Evolutionary conservation across 352 stramenopile genomes (phyloP).

Genomic region (Phytophthora tubulina): DNA sequence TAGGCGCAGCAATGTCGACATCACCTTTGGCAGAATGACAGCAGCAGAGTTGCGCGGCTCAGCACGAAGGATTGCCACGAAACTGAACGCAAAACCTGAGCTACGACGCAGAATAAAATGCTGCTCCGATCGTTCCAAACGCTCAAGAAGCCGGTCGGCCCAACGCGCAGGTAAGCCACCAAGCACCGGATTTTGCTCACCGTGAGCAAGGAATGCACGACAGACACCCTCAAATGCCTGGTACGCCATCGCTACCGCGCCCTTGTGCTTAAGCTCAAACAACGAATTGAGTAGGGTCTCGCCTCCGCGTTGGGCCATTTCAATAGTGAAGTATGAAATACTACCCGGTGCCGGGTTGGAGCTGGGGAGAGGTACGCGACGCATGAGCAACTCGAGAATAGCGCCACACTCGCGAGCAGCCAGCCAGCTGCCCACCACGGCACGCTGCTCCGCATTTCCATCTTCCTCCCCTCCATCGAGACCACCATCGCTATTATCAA

Average conservation of each 20-base stretch:
- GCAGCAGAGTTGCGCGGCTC: constrained; percentile 86
- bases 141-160: constrained; percentile 79
- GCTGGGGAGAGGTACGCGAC: constrained; percentile 57
- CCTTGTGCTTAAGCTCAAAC: constrained; percentile 91
- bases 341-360: constrained; percentile 22
- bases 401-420: constrained; percentile 83
- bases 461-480: constrained; percentile 53
- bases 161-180: constrained; percentile 70
- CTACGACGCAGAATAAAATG: constrained; percentile 90
- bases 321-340: constrained; percentile 54
- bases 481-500: constrained; percentile 50
- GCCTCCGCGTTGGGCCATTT: constrained; percentile 66
- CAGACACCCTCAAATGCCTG: constrained; percentile 89
- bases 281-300: constrained; percentile 85
- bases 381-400: constrained; percentile 84
- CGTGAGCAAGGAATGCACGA: constrained; percentile 74
- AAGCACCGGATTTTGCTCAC: constrained; percentile 64
- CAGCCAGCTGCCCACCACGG: constrained; percentile 89
- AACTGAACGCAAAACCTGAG: constrained; percentile 90
- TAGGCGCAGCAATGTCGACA: constrained; percentile 73
- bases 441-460: constrained; percentile 72
- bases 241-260: constrained; percentile 85
- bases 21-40: constrained; percentile 80
- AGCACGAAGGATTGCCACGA: constrained; percentile 87
- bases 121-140: constrained; percentile 80